phyloP scores from a whole-genome alignment of 2,329 filamentous ascomycete genomes.

The Grosmannia clavigera region DNA sequence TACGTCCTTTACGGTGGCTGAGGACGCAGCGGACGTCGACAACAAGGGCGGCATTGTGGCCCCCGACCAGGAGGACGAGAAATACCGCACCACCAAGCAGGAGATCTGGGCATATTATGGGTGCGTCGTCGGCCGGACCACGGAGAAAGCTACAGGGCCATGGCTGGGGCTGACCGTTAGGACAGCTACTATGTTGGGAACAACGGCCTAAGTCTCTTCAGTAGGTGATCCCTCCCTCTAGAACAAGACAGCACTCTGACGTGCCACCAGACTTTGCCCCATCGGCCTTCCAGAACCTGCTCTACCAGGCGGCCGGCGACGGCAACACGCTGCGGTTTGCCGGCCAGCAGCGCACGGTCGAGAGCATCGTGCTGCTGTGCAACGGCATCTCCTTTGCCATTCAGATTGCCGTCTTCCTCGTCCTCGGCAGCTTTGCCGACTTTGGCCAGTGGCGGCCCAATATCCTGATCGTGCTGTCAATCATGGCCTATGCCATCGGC shows the following conservation, averaged over 20 bases:
- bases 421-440: constrained; percentile 14
- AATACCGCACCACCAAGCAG: neutral
- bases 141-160: too few species aligned
- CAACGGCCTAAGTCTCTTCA: neutral
- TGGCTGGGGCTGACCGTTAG: neutral
- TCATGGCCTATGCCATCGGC: neutral
- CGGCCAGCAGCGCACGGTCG: neutral
- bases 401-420: constrained; percentile 12
- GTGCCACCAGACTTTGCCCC: neutral
- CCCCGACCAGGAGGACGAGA: neutral
- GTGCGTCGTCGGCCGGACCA: neutral
- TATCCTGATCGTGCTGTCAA: constrained; percentile 12
- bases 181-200: constrained; percentile 2
- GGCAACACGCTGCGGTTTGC: neutral
- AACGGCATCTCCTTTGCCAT: constrained; percentile 14
- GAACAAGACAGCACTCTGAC: neutral
- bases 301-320: constrained; percentile 2
- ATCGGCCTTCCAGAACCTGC: constrained; percentile 1
- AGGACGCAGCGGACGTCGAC: neutral
- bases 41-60: neutral
- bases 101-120: constrained; percentile 1
- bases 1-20: neutral
- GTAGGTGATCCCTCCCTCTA: neutral
- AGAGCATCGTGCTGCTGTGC: constrained; percentile 10
- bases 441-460: constrained; percentile 15